Evolutionary conservation across 129 eudicot species (phyloP).

Genomic region (Pseudognaphalium luteoalbum): DNA sequence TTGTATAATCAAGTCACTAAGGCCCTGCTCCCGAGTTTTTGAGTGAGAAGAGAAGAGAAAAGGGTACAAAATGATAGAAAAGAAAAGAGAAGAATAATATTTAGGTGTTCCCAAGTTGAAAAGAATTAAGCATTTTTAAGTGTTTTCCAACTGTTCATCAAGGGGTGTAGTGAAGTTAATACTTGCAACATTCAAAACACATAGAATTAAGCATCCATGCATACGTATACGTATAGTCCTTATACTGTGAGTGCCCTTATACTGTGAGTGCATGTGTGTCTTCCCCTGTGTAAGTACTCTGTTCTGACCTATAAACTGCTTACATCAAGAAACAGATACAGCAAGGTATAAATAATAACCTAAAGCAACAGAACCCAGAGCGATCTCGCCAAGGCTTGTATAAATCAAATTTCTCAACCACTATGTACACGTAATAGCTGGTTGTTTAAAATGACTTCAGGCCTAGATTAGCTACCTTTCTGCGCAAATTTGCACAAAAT

Average conservation of each 20-base stretch:
- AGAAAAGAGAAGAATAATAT: too few species aligned
- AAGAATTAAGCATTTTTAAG: background rate
- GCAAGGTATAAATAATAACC: background rate
- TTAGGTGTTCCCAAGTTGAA: too few species aligned
- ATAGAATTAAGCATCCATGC: background rate
- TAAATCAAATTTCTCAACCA: background rate
- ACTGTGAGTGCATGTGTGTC: background rate
- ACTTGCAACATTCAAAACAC: slow-evolving; percentile 1
- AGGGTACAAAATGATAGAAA: too few species aligned
- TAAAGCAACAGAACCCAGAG: background rate
- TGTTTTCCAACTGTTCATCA: background rate
- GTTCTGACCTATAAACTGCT: background rate
- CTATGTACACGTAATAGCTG: background rate
- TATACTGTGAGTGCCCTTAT: background rate
- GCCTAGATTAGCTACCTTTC: too few species aligned
- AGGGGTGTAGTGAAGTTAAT: background rate
- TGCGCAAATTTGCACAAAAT: too few species aligned
- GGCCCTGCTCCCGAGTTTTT: too few species aligned
- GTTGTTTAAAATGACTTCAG: background rate
- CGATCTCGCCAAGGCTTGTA: background rate
- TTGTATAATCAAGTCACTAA: background rate
- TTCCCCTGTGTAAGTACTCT: background rate
- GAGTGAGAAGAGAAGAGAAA: too few species aligned
- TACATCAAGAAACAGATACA: background rate
- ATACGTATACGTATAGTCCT: background rate